Conservation (phyloP, 2,329 filamentous ascomycete species). For the Didymella exigua region DNA sequence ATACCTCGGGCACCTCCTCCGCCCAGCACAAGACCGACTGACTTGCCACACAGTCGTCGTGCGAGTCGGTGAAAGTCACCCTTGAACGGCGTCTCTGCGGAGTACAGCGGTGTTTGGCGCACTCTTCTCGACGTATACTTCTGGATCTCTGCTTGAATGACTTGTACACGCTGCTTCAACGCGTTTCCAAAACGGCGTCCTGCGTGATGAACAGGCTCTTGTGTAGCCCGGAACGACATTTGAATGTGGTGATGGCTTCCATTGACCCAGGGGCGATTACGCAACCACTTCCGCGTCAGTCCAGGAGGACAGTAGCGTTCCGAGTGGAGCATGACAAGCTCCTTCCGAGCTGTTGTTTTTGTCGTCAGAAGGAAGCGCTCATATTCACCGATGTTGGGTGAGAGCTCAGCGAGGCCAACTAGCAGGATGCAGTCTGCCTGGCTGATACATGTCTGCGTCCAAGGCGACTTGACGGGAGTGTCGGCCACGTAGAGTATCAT, state of each 20-base stretch:
- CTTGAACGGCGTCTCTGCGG: slow-evolving; percentile 89
- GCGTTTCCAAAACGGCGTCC: slow-evolving; percentile 81
- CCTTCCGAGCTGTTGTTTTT: slow-evolving; percentile 94
- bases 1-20: slow-evolving; percentile 93
- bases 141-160: slow-evolving; percentile 94
- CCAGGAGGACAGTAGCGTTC: slow-evolving; percentile 88
- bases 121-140: slow-evolving; percentile 95
- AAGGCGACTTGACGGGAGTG: slow-evolving; percentile 94
- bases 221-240: slow-evolving; percentile 81
- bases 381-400: slow-evolving; percentile 91
- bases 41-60: slow-evolving; percentile 87
- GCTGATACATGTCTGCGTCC: slow-evolving; percentile 97
- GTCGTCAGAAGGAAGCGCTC: slow-evolving; percentile 95
- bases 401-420: slow-evolving; percentile 88
- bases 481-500: slow-evolving; percentile 95
- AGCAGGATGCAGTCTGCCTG: slow-evolving; percentile 96
- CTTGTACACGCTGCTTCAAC: slow-evolving; percentile 90
- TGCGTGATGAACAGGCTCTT: slow-evolving; percentile 76
- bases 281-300: slow-evolving; percentile 83
- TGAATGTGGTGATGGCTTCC: slow-evolving; percentile 97
- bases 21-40: slow-evolving; percentile 90
- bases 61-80: slow-evolving; percentile 95
- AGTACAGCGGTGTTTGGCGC: slow-evolving; percentile 87
- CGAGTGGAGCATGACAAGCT: slow-evolving; percentile 84
- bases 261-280: slow-evolving; percentile 95